Conservation (phyloP, 768 basidiomycete species). For the Kwoniella sp. region DNA sequence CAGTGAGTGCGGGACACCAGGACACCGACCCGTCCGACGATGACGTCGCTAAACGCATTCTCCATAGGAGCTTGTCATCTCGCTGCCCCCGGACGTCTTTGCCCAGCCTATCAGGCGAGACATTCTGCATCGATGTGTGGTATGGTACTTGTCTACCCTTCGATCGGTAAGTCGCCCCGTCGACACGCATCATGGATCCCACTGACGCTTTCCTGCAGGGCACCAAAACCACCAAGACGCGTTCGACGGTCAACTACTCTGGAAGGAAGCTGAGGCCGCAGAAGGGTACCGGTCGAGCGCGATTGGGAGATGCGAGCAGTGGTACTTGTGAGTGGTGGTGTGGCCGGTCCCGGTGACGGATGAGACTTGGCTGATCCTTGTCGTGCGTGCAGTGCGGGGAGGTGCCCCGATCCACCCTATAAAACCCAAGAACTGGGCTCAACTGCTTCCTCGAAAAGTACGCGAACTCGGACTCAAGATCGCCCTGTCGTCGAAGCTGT, state of each 20-base stretch:
- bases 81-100: constrained; percentile 62
- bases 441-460: constrained; percentile 87
- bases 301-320: constrained; percentile 74
- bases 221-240: constrained; percentile 83
- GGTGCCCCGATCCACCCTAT: constrained; percentile 92
- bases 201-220: constrained; percentile 53
- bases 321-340: constrained; percentile 47
- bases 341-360: too few species aligned
- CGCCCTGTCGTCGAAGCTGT: constrained; percentile 76
- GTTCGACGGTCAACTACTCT: constrained; percentile 82
- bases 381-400: constrained; percentile 58
- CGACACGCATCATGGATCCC: not conserved
- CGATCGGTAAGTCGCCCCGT: constrained; percentile 56
- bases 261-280: constrained; percentile 84
- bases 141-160: constrained; percentile 77
- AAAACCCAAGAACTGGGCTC: constrained; percentile 84
- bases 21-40: not conserved
- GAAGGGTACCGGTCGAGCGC: constrained; percentile 85
- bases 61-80: constrained; percentile 38
- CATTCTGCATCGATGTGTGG: constrained; percentile 86
- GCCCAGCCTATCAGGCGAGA: constrained; percentile 81
- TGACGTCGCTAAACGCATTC: not conserved
- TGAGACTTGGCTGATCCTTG: not conserved
- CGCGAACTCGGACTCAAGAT: constrained; percentile 88
- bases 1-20: constrained; percentile 21